Evolutionary conservation across 352 stramenopile genomes (phyloP).

Genomic region (Pythium phragmitis): DNA sequence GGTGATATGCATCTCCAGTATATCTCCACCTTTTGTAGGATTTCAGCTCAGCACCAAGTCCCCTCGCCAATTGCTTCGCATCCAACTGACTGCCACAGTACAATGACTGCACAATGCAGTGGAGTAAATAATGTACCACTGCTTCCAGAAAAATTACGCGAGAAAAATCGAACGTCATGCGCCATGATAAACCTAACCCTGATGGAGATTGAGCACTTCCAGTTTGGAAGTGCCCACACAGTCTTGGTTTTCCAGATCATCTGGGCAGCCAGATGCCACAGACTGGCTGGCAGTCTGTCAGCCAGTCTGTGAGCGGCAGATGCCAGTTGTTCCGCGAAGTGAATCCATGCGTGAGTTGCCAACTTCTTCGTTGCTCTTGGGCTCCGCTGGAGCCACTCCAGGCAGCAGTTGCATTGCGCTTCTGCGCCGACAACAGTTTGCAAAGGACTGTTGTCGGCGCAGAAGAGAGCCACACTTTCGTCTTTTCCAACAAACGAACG

Average conservation of each 20-base stretch:
- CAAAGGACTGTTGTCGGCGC: no score
- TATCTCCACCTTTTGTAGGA: no score
- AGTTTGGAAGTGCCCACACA: not conserved
- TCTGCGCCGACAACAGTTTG: no score
- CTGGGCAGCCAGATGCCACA: no score
- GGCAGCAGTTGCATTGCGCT: no score
- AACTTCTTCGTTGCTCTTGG: no score
- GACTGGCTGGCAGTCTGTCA: no score
- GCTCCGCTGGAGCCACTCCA: no score
- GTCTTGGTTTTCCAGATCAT: no score
- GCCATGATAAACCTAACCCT: constrained; percentile 23
- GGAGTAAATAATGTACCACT: not conserved
- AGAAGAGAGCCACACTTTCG: no score
- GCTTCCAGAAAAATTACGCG: constrained; percentile 6
- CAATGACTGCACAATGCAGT: not conserved
- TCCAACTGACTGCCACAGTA: constrained; percentile 9
- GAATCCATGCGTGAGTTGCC: not conserved
- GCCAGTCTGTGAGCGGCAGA: no score
- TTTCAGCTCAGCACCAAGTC: not conserved
- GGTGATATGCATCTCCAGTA: not conserved
- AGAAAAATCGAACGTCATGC: constrained; percentile 12
- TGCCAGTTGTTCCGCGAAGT: not conserved
- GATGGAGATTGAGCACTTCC: constrained; percentile 7
- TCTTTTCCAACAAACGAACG: no score
- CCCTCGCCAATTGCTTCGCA: not conserved